phyloP scores from a whole-genome alignment of 495 filamentous ascomycete species.

The Penicillium argentinense region DNA sequence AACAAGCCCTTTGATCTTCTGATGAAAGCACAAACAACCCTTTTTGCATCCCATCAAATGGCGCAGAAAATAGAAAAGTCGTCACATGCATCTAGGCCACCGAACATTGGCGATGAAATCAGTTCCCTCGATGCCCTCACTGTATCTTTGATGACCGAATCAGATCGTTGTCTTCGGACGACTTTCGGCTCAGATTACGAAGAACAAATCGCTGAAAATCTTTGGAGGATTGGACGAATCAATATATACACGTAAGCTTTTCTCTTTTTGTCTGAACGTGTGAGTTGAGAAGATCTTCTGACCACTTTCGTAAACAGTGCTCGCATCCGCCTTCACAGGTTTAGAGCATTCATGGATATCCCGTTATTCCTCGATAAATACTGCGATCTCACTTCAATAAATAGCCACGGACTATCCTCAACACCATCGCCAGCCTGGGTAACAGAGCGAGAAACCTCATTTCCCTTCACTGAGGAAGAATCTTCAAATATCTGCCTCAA shows the following conservation, averaged over 20 bases:
- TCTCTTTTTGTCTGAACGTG: too few relatives aligned
- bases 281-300: too few relatives aligned
- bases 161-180: conserved; percentile 13
- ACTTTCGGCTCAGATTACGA: conserved; percentile 13
- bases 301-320: conserved; percentile 36
- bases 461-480: conserved; percentile 46
- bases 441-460: conserved; percentile 16
- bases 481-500: conserved; percentile 49
- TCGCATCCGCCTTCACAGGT: conserved; percentile 50
- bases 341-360: conserved; percentile 50
- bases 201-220: conserved; percentile 14
- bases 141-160: conserved; percentile 11
- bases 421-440: conserved; percentile 13
- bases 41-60: conserved; percentile 40
- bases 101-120: conserved; percentile 13
- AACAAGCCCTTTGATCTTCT: conserved; percentile 43
- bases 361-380: conserved; percentile 51
- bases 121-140: conserved; percentile 11
- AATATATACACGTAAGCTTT: conserved; percentile 20
- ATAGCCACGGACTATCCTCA: conserved; percentile 12
- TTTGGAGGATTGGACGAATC: conserved; percentile 22
- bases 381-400: conserved; percentile 46
- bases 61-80: conserved; percentile 17
- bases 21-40: conserved; percentile 47
- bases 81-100: neutral